A percentile compares a stretch with the other conserved stretches of the same genome.
phyloP scores from a whole-genome alignment of 2,329 filamentous ascomycete genomes.

The Apiospora rasikravindrae region DNA sequence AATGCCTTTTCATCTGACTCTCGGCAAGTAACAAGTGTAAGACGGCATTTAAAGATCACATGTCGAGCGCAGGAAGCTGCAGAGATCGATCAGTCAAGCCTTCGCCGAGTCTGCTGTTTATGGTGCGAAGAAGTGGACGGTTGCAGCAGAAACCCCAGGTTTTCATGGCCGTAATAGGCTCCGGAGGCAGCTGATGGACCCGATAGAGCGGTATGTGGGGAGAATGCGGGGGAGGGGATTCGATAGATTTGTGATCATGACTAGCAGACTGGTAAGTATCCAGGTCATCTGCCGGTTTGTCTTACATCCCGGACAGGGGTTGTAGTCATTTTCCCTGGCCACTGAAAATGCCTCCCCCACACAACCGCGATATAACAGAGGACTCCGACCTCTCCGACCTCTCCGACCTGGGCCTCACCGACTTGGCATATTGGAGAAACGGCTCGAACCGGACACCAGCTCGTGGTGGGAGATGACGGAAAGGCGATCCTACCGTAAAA shows the following conservation, averaged over 20 bases:
- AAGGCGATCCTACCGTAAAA: background rate
- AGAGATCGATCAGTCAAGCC: background rate
- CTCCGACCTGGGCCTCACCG: background rate
- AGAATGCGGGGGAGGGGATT: slow-evolving; percentile 2
- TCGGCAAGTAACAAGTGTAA: background rate
- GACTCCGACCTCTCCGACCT: background rate
- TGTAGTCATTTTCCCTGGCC: slow-evolving; percentile 2
- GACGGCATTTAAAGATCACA: background rate
- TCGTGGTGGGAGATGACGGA: background rate
- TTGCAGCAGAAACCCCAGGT: background rate
- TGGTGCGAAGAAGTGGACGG: background rate
- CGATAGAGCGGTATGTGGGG: slow-evolving; percentile 16
- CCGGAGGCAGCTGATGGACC: background rate
- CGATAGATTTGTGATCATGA: background rate
- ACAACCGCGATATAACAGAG: background rate
- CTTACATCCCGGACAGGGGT: slow-evolving; percentile 6
- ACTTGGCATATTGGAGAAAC: slow-evolving; percentile 7
- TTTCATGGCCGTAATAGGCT: background rate
- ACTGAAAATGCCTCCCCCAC: background rate
- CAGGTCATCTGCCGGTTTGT: background rate
- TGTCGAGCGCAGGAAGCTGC: background rate
- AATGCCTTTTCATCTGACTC: background rate
- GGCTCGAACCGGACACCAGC: slow-evolving; percentile 1
- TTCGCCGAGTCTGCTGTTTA: background rate
- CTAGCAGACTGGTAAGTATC: background rate